These are phyloP conservation scores for Backusella circina DNA, from an alignment of 192 early-diverging fungal species.

Conservation along the genomic window DNA sequence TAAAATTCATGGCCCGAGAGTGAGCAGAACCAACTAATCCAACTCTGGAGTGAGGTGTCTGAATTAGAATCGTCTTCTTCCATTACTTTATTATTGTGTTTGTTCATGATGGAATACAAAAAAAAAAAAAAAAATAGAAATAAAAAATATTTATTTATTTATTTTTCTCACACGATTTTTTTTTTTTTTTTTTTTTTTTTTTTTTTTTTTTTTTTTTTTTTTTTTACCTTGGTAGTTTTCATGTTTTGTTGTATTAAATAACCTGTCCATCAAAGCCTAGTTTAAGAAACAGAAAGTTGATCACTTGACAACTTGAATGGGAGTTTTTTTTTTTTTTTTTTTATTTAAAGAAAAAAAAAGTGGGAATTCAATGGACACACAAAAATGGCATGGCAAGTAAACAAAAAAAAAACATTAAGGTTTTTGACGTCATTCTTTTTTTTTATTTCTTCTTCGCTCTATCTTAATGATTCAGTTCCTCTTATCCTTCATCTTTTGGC, in stretches of 20 bases:
- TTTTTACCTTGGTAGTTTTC: neutral
- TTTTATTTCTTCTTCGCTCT: neutral
- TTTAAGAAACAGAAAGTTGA: neutral
- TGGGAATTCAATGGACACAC: neutral
- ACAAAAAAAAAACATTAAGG: neutral
- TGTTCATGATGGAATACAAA: neutral
- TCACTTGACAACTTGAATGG: neutral
- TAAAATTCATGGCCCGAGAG: conserved; percentile 78
- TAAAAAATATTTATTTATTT: neutral
- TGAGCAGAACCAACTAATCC: conserved; percentile 80
- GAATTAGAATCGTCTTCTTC: conserved; percentile 17
- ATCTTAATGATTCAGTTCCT: neutral
- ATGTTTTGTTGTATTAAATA: conserved; percentile 1
- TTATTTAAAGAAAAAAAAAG: too few species aligned
- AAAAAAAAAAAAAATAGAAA: neutral
- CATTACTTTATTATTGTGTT: neutral
- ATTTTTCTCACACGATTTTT: neutral
- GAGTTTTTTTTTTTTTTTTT: neutral
- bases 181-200: neutral
- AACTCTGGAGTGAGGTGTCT: conserved; percentile 27
- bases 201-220: neutral
- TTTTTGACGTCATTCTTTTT: neutral
- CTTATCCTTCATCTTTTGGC: too few species aligned
- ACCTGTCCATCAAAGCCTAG: neutral
- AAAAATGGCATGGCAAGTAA: neutral